Conservation (phyloP, 805 yeast species). For the Starmera dryadoides region DNA sequence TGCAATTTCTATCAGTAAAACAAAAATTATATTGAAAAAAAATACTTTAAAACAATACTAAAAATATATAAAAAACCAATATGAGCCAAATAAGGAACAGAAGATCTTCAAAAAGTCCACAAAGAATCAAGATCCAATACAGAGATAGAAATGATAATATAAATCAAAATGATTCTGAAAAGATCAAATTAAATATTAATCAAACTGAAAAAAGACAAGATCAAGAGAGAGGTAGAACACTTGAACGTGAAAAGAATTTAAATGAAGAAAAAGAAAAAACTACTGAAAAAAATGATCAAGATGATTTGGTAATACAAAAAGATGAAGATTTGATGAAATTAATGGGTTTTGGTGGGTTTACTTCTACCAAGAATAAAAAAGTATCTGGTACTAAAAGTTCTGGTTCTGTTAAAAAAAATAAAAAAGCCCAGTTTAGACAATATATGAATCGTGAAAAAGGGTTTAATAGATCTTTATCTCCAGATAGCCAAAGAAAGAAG, state of each 20-base stretch:
- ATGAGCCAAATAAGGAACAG: too few species aligned
- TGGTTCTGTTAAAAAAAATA: conserved; percentile 32
- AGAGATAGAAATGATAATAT: too few species aligned
- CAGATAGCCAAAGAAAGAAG: conserved; percentile 23
- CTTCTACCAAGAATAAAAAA: conserved; percentile 48
- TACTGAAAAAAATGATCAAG: conserved; percentile 14
- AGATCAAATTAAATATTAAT: background rate
- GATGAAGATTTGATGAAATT: conserved; percentile 28
- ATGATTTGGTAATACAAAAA: conserved; percentile 7
- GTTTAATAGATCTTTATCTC: conserved; percentile 48
- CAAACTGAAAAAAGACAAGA: too few species aligned
- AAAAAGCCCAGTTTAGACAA: conserved; percentile 44
- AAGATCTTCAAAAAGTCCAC: too few species aligned
- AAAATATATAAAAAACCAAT: too few species aligned
- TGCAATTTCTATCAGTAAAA: too few species aligned
- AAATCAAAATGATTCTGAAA: too few species aligned
- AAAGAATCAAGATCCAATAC: too few species aligned
- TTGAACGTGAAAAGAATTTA: background rate
- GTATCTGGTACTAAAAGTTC: conserved; percentile 40
- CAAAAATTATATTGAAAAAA: too few species aligned
- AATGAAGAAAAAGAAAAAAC: background rate
- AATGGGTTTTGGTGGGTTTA: conserved; percentile 56
- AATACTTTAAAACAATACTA: too few species aligned
- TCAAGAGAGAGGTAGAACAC: background rate
- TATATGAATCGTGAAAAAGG: conserved; percentile 54